Evolutionary conservation across 768 basidiomycete species (phyloP).

Genomic region (Pleurotus cornucopiae): DNA sequence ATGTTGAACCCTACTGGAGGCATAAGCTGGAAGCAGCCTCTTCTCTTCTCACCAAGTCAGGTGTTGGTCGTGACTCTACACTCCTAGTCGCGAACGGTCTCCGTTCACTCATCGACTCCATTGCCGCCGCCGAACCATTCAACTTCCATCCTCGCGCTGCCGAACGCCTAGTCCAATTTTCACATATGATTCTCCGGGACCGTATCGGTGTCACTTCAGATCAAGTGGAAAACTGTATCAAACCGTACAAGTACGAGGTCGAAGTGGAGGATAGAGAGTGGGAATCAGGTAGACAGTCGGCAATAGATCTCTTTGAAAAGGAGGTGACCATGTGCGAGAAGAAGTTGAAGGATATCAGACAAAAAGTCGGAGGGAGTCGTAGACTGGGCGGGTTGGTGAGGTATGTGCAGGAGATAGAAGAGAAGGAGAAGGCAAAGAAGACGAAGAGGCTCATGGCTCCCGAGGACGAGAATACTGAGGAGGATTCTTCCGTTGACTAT

Average conservation of each 20-base stretch:
- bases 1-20: slow-evolving; percentile 88
- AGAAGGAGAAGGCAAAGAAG: slow-evolving; percentile 64
- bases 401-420: slow-evolving; percentile 82
- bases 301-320: slow-evolving; percentile 77
- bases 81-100: slow-evolving; percentile 92
- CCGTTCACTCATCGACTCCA: slow-evolving; percentile 84
- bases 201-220: slow-evolving; percentile 93
- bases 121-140: slow-evolving; percentile 87
- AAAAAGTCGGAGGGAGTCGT: slow-evolving; percentile 84
- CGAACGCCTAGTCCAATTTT: slow-evolving; percentile 88
- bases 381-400: slow-evolving; percentile 70
- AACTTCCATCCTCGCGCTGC: slow-evolving; percentile 85
- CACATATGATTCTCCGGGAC: slow-evolving; percentile 89
- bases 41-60: slow-evolving; percentile 91
- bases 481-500: slow-evolving; percentile 57
- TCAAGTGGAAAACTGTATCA: slow-evolving; percentile 99
- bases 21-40: slow-evolving; percentile 96
- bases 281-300: slow-evolving; percentile 75
- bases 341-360: slow-evolving; percentile 82
- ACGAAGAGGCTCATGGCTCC: slow-evolving; percentile 38
- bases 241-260: slow-evolving; percentile 98
- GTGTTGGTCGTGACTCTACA: slow-evolving; percentile 92
- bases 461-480: slow-evolving; percentile 32
- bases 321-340: slow-evolving; percentile 83
- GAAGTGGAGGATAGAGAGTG: slow-evolving; percentile 93